Evolutionary conservation across 441 rosid genomes (phyloP), one percentile per base, ranked within the genome.

Genomic region (Theobroma grandiflorum): DNA sequence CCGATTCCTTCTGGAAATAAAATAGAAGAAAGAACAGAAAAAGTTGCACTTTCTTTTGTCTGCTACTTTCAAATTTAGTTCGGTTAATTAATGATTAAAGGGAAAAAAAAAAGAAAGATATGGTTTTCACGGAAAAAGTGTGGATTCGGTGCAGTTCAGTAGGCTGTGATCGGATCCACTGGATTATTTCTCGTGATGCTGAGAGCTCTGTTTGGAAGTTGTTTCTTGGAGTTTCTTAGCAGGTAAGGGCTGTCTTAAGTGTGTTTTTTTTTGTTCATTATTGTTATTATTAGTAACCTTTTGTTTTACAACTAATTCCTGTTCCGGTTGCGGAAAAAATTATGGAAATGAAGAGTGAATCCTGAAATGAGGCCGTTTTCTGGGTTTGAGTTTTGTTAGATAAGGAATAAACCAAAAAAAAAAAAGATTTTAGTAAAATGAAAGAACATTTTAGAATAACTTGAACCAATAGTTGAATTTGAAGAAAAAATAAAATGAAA

Each of bases 91-190:
- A 38, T 74, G 40, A 33, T 74, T 22, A 62, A 75, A 58, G 62
- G 3, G 4, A 47, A 52, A n/a, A 7, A 0, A 22, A 76, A 8
- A 20, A 16, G 26, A 22, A 45, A 74, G 22, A 4, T 71, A 65
- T 63, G 31, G 61, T 71, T 81, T 79, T 78, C 69, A 38, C 20
- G 62, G 55, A 31, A 63, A 52, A 66, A 20, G 45, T 63, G 40
- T 69, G 68, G 55, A 57, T 81, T 78, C 14, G 63, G 52, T 81
- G 79, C 80, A 59, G 84, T 76, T 86, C 47, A 52, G 43, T 85
- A 7, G 57, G 20, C 26, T 79, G 79, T 68, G 75, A 82, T 65
- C 43, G 83, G 88, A 84, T 86, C 82, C 84, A 33, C 79, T 50
- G 81, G 85, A 79, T 79, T 79, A 50, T 68, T 75, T 81, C 61